Percentiles rank a stretch among this genome's conserved stretches.
phyloP scores from a whole-genome alignment of 257 asterid species.

The Marsdenia floribunda region DNA sequence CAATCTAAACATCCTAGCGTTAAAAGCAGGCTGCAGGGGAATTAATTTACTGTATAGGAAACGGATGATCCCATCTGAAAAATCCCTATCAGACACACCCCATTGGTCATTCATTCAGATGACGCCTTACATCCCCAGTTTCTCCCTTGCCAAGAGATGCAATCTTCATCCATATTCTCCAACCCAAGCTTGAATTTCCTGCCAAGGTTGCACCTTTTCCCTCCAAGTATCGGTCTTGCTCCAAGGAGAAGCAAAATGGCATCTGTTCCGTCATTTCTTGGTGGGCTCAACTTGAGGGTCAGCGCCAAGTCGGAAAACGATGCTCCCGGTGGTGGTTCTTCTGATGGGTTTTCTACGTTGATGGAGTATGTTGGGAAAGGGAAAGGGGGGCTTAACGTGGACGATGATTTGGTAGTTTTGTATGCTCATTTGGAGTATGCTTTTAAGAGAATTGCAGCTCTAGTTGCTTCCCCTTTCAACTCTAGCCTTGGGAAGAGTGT shows the following conservation, averaged over 20 bases:
- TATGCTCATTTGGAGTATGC: slow-evolving; percentile 70
- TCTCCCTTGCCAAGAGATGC: slow-evolving; percentile 35
- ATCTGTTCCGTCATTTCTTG: slow-evolving; percentile 25
- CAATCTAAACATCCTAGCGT: too few species aligned
- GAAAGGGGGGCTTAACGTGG: slow-evolving; percentile 37
- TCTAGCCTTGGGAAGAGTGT: slow-evolving; percentile 39
- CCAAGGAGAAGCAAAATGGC: slow-evolving; percentile 38
- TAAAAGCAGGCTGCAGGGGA: too few species aligned
- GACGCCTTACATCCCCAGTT: background rate
- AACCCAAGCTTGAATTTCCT: slow-evolving; percentile 36
- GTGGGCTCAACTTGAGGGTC: slow-evolving; percentile 39
- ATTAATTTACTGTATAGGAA: too few species aligned
- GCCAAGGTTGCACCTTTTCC: slow-evolving; percentile 27
- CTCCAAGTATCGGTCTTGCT: slow-evolving; percentile 25
- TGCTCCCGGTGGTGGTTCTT: slow-evolving; percentile 11
- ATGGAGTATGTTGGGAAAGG: slow-evolving; percentile 62
- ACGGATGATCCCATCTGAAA: background rate
- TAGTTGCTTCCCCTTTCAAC: slow-evolving; percentile 89
- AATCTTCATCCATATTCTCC: slow-evolving; percentile 29
- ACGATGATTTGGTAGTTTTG: slow-evolving; percentile 69
- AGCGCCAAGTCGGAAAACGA: slow-evolving; percentile 21
- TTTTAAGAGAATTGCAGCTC: slow-evolving; percentile 78
- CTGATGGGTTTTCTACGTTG: slow-evolving; percentile 48
- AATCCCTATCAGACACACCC: background rate
- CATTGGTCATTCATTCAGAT: background rate